Evolutionary conservation across 23 red algal genomes (phyloP).

Genomic region (Cyanidioschyzon merolae): DNA sequence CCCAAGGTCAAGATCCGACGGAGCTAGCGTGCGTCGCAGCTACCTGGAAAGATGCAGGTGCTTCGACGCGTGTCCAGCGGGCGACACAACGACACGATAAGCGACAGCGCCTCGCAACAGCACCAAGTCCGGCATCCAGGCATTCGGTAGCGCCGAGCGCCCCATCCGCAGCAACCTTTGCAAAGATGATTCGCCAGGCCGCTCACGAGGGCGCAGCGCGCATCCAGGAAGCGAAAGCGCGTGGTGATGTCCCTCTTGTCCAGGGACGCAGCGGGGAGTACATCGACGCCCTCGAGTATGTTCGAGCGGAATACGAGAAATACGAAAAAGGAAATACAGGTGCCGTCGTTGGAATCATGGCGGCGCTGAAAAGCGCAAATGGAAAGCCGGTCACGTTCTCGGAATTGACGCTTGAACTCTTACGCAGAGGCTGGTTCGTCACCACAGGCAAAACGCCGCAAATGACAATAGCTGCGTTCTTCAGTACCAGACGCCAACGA

Average conservation of each 20-base stretch:
- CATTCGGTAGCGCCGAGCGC: too few species aligned
- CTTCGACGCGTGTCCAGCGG: background rate
- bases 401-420: background rate
- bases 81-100: too few species aligned
- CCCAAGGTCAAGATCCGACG: background rate
- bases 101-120: too few species aligned
- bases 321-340: conserved; percentile 7
- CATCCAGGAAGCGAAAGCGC: conserved; percentile 1
- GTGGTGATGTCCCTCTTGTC: background rate
- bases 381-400: background rate
- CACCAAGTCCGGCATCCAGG: too few species aligned
- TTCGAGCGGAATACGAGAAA: background rate
- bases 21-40: too few species aligned
- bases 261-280: background rate
- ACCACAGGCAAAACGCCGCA: conserved; percentile 4
- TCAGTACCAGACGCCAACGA: background rate
- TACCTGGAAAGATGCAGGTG: too few species aligned
- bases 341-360: background rate
- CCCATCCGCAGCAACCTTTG: background rate
- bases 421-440: background rate
- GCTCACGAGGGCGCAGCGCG: background rate
- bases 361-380: background rate
- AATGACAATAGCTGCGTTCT: background rate
- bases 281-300: background rate
- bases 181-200: background rate